Evolutionary conservation across 2,329 filamentous ascomycete species (phyloP), one percentile per base, ranked within the genome.

Genomic region (Hymenoscyphus infarciens): DNA sequence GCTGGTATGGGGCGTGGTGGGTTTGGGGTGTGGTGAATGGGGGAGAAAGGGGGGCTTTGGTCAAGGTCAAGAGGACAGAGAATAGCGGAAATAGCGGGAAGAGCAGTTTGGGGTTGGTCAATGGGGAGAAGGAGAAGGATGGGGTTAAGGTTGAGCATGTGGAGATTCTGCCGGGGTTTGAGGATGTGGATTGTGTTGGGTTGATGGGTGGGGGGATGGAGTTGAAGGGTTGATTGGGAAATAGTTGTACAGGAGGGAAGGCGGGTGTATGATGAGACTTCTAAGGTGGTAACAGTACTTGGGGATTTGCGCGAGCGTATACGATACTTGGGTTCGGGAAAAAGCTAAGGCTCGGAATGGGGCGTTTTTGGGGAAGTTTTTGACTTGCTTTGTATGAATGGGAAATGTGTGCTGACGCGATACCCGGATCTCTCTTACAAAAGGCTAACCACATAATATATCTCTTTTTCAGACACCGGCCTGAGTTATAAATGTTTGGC

Each of bases 1-100:
- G 64, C 19, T 90, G 87, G 85, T 86, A 82, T 7, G 77, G 89
- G 8, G 83, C 80, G 15, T 82, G 81, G 56, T 92, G 54, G 42
- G 52, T 38, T 15, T 54, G 33, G 19, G 19, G 19, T 5, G 2
- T 25, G 25, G 45, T 39, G 5, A 19, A 31, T 53, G 45, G 57
- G 6, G 22, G 29, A 6, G 19, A 16, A 29, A 15, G n/a, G 5
- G 29, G 45, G 10, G 16, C 38, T 11, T 5, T 19, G 45, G 7
- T 54, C 19, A 19, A 27, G 15, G 16, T 11, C 8, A 29, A 35
- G 57, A 53, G 8, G 19, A 7, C 19, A 5, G 57, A 25, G 7
- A 35, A 33, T 4, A 25, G 16, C 25, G 57, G 16, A 7, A 39
- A 19, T 42, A 35, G 22, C 5, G 16, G 25, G 13, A 38, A 25